These are phyloP conservation scores for Dunaliella sp. DNA, from an alignment of 139 green algal species.

Conservation along the genomic window DNA sequence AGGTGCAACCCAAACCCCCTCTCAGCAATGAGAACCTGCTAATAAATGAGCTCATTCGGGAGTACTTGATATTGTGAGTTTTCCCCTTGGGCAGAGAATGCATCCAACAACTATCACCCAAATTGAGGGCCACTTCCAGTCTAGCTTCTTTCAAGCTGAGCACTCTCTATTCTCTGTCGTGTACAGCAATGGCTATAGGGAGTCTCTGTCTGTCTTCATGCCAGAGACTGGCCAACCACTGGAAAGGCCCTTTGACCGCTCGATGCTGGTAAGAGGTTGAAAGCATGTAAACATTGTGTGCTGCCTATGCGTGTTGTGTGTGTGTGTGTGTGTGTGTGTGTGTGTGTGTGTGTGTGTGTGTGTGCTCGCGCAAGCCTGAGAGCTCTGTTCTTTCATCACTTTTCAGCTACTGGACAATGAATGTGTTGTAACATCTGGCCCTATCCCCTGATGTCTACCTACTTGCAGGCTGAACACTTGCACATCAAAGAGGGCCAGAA, in stretches of 20 bases:
- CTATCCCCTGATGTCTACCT: not conserved
- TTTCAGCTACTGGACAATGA: too few relatives aligned
- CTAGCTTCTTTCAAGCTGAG: too few relatives aligned
- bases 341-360: too few relatives aligned
- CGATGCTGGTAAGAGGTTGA: conserved; percentile 31
- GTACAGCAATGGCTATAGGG: conserved; percentile 28
- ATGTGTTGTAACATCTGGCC: too few relatives aligned
- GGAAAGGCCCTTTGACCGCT: conserved; percentile 41
- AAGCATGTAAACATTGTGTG: not conserved
- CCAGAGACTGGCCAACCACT: conserved; percentile 49
- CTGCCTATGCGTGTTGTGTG: too few relatives aligned
- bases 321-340: too few relatives aligned
- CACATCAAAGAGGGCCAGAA: conserved; percentile 30
- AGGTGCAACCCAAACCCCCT: conserved; percentile 20
- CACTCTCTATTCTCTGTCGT: too few relatives aligned
- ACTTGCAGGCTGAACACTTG: conserved; percentile 30
- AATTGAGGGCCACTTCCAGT: too few relatives aligned
- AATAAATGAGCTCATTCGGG: conserved; percentile 68
- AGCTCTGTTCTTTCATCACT: too few relatives aligned
- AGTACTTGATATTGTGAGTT: conserved; percentile 52
- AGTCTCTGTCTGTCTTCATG: conserved; percentile 51
- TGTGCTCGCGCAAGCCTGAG: too few relatives aligned
- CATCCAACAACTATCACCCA: too few relatives aligned
- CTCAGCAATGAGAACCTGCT: conserved; percentile 54
- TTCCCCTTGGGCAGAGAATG: too few relatives aligned